A percentile compares a stretch with the other conserved stretches of the same genome.
Evolutionary conservation across 495 filamentous ascomycete genomes (phyloP).

Genomic region (Pseudevernia furfuracea): DNA sequence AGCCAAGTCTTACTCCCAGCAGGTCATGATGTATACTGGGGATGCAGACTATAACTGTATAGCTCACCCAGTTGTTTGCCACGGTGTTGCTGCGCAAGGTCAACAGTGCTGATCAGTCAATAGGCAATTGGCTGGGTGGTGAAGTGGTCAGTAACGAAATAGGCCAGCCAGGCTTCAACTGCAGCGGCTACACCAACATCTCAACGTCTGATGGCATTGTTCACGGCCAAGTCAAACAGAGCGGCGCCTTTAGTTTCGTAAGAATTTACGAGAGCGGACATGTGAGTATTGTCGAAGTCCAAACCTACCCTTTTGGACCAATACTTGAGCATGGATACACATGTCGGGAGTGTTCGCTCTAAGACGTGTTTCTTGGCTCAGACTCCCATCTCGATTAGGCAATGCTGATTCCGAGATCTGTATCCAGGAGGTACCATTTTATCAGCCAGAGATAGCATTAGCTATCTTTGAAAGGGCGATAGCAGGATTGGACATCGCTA

Average conservation of each 20-base stretch:
- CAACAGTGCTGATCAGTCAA: slow-evolving; percentile 1
- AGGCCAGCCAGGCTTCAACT: slow-evolving; percentile 35
- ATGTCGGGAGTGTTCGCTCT: background rate
- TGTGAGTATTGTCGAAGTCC: background rate
- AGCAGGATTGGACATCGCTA: slow-evolving; percentile 49
- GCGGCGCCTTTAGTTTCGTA: slow-evolving; percentile 53
- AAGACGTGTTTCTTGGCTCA: background rate
- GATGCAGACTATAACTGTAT: slow-evolving; percentile 54
- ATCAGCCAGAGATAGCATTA: slow-evolving; percentile 50
- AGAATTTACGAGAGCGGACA: slow-evolving; percentile 55
- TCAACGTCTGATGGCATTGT: slow-evolving; percentile 39
- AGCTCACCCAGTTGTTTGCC: background rate
- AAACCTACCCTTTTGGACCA: background rate
- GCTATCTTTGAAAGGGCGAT: slow-evolving; percentile 49
- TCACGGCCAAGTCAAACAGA: slow-evolving; percentile 49
- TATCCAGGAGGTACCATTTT: slow-evolving; percentile 46
- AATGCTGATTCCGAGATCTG: background rate
- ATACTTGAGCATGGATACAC: background rate
- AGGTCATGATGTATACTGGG: slow-evolving; percentile 58
- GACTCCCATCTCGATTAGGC: background rate
- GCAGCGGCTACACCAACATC: slow-evolving; percentile 46
- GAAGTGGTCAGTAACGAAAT: slow-evolving; percentile 32
- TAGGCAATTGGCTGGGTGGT: slow-evolving; percentile 24
- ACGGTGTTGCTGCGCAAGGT: background rate
- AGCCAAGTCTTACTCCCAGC: background rate